Base-by-base conservation (phyloP, 2,329 filamentous ascomycete genomes). In the Botryotinia convoluta region DNA sequence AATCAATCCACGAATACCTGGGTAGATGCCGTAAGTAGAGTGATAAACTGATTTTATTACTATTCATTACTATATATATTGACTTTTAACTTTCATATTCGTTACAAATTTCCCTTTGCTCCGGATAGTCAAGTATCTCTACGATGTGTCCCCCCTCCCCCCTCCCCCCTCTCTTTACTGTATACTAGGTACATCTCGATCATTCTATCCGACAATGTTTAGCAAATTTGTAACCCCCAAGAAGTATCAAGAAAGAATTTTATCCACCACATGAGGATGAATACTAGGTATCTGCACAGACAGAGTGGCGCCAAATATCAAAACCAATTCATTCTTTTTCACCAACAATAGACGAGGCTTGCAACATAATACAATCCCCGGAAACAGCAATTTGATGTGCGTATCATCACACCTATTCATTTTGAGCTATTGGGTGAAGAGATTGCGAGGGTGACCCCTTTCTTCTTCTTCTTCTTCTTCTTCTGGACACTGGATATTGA, bases 301-400 rank as follows among this genome's bases (percentile, higher is more conserved):
- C 32, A 37, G 63, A 67, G 32, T 48, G 44, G 63, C 63, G 63
- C 44, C 44, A 35, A 48, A 35, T 12, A 32, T 45, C 42, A 45
- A 32, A 32, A 26, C 10, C 62, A 26, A 32, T 10, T 64, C 62
- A 35, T 22, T 48, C 62, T 48, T 48, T 65, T 54, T 51, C 29
- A n/a, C 63, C 63, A 51, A 51, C 63, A 65, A 37, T 51, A 65
- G 4, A 65, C 7, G 44, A 51, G 29, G 14, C 22, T 65, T 65
- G 63, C 61, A 32, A 44, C 39, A 65, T n/a, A n/a, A n/a, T 22
- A 35, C 35, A 37, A 3, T 16, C 20, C 22, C 44, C 63, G 64
- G 37, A 39, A 67, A 54, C 32, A 39, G 45, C 64, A 67, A 67
- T 67, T 67, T 67, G 32, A 32, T 67, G 26, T 67, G 64, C 64